Evolutionary conservation across 2,329 filamentous ascomycete species (phyloP).

Genomic region (Fusarium stilboides): DNA sequence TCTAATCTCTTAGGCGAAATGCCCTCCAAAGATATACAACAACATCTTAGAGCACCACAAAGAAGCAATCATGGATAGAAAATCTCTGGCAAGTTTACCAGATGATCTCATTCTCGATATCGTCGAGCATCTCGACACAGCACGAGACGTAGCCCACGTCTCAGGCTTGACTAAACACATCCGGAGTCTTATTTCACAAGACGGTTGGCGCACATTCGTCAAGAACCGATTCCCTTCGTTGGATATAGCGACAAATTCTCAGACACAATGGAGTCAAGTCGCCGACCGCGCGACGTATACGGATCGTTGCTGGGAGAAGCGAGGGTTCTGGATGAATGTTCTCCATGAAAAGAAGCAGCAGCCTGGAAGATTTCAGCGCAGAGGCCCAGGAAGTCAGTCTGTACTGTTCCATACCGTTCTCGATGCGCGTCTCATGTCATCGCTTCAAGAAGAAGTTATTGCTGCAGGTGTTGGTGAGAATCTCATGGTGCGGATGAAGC

Average conservation of each 20-base stretch:
- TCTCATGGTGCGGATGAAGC: slow-evolving; percentile 60
- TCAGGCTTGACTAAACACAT: slow-evolving; percentile 58
- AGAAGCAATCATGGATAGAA: slow-evolving; percentile 44
- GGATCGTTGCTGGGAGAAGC: slow-evolving; percentile 68
- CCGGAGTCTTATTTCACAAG: slow-evolving; percentile 56
- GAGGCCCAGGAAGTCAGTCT: slow-evolving; percentile 50
- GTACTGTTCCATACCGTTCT: slow-evolving; percentile 64
- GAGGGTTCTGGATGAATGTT: slow-evolving; percentile 57
- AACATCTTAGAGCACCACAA: slow-evolving; percentile 9
- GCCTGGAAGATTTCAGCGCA: slow-evolving; percentile 27
- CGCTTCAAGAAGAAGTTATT: slow-evolving; percentile 61
- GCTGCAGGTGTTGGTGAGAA: slow-evolving; percentile 69
- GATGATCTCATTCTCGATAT: slow-evolving; percentile 67
- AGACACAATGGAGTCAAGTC: slow-evolving; percentile 56
- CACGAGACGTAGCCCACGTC: slow-evolving; percentile 63
- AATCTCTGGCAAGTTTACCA: slow-evolving; percentile 61
- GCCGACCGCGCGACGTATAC: slow-evolving; percentile 66
- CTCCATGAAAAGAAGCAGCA: slow-evolving; percentile 44
- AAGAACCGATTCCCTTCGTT: slow-evolving; percentile 61
- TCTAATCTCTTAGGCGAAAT: slow-evolving; percentile 23
- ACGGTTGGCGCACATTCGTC: slow-evolving; percentile 68
- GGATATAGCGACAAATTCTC: slow-evolving; percentile 48
- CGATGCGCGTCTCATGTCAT: slow-evolving; percentile 59
- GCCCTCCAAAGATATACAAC: slow-evolving; percentile 17
- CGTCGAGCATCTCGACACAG: slow-evolving; percentile 63